Base-by-base conservation (phyloP, 2,329 filamentous ascomycete genomes). In the Trichoderma atrobrunneum region DNA sequence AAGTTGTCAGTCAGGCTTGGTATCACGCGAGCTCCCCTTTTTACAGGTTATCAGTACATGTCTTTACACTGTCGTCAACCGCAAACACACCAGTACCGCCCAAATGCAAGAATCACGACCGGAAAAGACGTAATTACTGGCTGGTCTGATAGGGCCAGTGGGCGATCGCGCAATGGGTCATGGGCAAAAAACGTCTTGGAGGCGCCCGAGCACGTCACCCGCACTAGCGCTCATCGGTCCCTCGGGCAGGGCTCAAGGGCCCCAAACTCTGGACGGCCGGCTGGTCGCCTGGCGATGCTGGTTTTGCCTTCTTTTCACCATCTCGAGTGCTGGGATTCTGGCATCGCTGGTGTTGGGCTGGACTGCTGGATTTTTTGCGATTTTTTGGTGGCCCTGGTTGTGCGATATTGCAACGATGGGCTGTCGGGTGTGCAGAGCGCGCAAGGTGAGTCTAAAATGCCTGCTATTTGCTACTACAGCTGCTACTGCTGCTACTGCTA, bases 361-460 rank as follows among this genome's bases (percentile, higher is more conserved):
- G 64, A 34, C 21, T 32, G 39, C 18, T 21, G n/a, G 43, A 51
- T 21, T 68, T 32, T 67, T 34, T 57, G 24, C 14, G 18, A 21
- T 65, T 64, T 51, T 10, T 24, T 28, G 10, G n/a, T 8, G 43
- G 43, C n/a, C 43, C 43, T n/a, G 43, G 43, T 51, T 51, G 43
- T 62, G 43, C 36, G 60, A 10, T 48, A 34, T 36, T 71, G 14
- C 73, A 72, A 77, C 57, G 48, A 83, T 83, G 81, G 81, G 81
- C 71, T 83, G 81, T 73, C 81, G 81, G 76, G 80, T 82, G 51
- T 83, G 81, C 75, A 79, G 81, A 69, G 81, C 81, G 68, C 79
- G 81, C 77, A 83, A 83, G 79, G 81, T 82, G 74, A 65, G 76
- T 61, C 56, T 62, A 21, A 43, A n/a, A 43, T 43, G 39, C 39